Conservation (phyloP, 2,329 filamentous ascomycete species). For the Arthrinium puccinioides region DNA sequence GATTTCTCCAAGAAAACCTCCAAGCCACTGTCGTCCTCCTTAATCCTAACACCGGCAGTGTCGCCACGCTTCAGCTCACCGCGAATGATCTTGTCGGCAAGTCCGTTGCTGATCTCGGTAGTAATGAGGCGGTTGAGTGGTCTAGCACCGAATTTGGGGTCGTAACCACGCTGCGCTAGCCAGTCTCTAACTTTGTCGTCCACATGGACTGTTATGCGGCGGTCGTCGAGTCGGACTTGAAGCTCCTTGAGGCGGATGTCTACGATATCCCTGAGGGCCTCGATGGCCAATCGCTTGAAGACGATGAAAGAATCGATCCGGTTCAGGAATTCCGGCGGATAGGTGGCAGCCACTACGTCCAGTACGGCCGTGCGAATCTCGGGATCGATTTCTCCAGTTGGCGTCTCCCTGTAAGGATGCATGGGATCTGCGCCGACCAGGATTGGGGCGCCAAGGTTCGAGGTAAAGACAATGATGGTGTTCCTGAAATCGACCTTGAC, state of each 20-base stretch:
- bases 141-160: conserved; percentile 83
- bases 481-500: conserved; percentile 97
- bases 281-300: conserved; percentile 76
- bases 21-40: conserved; percentile 51
- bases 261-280: conserved; percentile 82
- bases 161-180: conserved; percentile 85
- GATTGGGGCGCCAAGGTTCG: conserved; percentile 88
- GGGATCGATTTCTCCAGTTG: conserved; percentile 62
- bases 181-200: conserved; percentile 68
- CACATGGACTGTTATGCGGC: conserved; percentile 71
- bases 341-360: conserved; percentile 68
- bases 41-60: conserved; percentile 62
- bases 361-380: conserved; percentile 75
- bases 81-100: conserved; percentile 88
- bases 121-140: conserved; percentile 87
- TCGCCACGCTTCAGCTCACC: conserved; percentile 74
- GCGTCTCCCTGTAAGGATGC: conserved; percentile 55
- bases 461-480: conserved; percentile 92
- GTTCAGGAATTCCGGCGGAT: conserved; percentile 94
- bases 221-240: conserved; percentile 74
- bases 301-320: conserved; percentile 95
- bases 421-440: conserved; percentile 68
- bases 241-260: conserved; percentile 85
- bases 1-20: conserved; percentile 31
- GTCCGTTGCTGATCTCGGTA: conserved; percentile 78